Base-by-base conservation (phyloP, 352 stramenopile species). In the Halophytophthora polymorphica region DNA sequence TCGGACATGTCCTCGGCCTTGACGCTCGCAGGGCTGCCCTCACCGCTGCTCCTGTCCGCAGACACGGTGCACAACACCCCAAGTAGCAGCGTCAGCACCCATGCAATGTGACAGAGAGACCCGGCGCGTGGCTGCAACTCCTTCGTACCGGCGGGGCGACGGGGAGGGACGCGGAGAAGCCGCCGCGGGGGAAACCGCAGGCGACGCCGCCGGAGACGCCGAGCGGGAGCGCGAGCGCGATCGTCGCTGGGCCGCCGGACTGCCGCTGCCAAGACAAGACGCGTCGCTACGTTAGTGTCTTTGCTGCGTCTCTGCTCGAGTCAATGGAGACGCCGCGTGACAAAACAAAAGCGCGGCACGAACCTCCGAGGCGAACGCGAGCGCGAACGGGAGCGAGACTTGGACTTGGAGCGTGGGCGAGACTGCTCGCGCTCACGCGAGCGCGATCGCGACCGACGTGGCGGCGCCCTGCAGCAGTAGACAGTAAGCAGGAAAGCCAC, bases 351-450 rank as follows among this genome's bases (percentile, higher is more conserved):
- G n/a, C n/a, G 19, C 33, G 35, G 3, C 3, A n/a, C 42, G 17
- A 35, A 65, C 57, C 57, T 69, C 23, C 47, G 57, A 10, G 28
- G 34, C 28, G 55, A 65, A 17, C 48, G 39, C 25, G 60, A 69
- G 21, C 61, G 61, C 25, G 61, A 64, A 15, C 45, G 44, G 1
- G 56, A 64, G 19, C 45, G 44, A 1, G 56, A 70, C 28, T 60
- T 70, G 43, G 61, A 66, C 44, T 44, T 56, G 38, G 50, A 46
- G n/a, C 57, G 36, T 5, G 56, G 47, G 22, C 33, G 33, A 10
- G 15, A 38, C 33, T 14, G 15, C 33, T 14, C 33, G 13, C 11
- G 11, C 33, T 38, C 15, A 14, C 11, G 33, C 11, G 33, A 38
- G 33, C 33, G 15, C 33, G 33, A 38, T 3, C 33, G 15, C 33